phyloP scores from a whole-genome alignment of 805 yeast genomes.

The Pichia gijzeniarum region DNA sequence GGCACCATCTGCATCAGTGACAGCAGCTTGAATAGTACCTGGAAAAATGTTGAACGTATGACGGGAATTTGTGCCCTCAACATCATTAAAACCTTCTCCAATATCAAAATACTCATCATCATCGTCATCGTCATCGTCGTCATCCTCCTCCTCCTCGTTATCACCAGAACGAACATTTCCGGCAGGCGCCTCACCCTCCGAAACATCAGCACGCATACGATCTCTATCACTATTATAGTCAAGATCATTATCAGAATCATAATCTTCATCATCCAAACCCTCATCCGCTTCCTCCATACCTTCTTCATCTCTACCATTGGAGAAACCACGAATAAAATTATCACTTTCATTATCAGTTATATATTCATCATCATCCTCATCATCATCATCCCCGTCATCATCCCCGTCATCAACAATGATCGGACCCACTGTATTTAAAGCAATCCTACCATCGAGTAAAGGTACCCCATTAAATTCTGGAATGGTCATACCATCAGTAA shows the following conservation, averaged over 20 bases:
- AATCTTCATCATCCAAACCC: not conserved
- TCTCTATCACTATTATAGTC: not conserved
- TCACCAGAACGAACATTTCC: no score
- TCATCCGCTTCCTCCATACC: conserved; percentile 1
- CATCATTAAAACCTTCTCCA: not conserved
- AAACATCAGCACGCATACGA: not conserved
- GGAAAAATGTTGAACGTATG: no score
- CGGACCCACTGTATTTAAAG: no score
- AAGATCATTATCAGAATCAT: not conserved
- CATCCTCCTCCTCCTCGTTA: no score
- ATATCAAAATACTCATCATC: not conserved
- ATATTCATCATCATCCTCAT: conserved; percentile 2
- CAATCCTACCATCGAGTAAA: no score
- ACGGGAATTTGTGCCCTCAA: not conserved
- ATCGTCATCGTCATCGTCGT: no score
- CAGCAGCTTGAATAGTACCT: not conserved
- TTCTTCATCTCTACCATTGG: not conserved
- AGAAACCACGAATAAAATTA: not conserved
- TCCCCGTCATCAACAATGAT: not conserved
- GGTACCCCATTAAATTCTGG: not conserved
- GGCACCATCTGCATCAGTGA: not conserved
- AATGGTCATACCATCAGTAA: not conserved
- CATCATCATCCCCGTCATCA: conserved; percentile 9
- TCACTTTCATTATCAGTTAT: not conserved
- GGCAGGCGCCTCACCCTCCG: not conserved